Conservation (phyloP, 139 green algal species). For the Chlamydomonas incerta region DNA sequence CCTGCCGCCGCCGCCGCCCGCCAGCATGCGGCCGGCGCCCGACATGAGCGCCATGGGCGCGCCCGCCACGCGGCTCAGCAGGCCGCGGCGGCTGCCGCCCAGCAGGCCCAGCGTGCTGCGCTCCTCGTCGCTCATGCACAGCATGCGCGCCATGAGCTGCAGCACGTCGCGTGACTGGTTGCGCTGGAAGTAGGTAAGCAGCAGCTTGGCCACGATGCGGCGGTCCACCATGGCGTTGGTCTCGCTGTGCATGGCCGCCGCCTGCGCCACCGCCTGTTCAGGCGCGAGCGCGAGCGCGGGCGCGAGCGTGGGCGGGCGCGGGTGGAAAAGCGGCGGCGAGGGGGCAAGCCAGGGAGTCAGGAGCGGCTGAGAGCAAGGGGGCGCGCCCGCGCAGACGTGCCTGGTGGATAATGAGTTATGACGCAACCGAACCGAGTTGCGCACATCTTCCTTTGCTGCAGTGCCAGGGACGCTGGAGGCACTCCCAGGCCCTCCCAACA, state of each 20-base stretch:
- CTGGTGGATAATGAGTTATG: too few relatives aligned
- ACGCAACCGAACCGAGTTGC: too few relatives aligned
- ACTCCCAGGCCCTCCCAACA: too few relatives aligned
- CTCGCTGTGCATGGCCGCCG: conserved; percentile 50
- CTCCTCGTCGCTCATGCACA: conserved; percentile 67
- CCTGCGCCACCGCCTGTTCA: conserved; percentile 47
- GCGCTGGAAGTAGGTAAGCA: conserved; percentile 77
- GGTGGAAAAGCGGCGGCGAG: too few relatives aligned
- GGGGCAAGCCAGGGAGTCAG: too few relatives aligned
- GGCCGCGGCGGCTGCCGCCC: conserved; percentile 25
- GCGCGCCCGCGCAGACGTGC: too few relatives aligned
- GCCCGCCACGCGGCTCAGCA: conserved; percentile 51
- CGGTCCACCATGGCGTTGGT: conserved; percentile 65
- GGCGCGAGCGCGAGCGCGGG: conserved; percentile 58
- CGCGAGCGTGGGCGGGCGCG: conserved; percentile 33
- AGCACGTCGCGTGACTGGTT: conserved; percentile 52
- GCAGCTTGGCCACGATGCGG: conserved; percentile 73
- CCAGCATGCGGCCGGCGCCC: conserved; percentile 45
- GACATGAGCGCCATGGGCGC: conserved; percentile 52
- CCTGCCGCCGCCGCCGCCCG: neutral
- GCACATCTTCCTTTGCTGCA: too few relatives aligned
- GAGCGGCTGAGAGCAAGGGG: too few relatives aligned
- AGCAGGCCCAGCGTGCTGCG: conserved; percentile 43
- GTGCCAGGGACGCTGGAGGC: too few relatives aligned
- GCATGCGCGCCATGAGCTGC: conserved; percentile 58